Evolutionary conservation across 1,284 basidiomycete genomes (phyloP), one percentile per base, ranked within the genome.

Genomic region (Limonomyces culmigenus): DNA sequence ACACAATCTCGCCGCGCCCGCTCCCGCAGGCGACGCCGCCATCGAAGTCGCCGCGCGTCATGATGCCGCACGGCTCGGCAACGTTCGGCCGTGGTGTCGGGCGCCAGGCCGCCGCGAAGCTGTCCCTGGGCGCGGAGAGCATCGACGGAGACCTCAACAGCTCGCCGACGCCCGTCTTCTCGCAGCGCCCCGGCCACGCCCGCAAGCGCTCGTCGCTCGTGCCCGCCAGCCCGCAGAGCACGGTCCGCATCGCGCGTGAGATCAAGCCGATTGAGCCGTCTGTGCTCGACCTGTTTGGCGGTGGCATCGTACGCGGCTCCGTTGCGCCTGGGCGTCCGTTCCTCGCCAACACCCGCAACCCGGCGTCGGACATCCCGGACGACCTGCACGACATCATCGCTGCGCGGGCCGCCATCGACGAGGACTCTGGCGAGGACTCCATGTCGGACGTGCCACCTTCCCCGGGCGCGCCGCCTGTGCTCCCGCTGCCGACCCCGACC

Each of bases 291-390:
- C n/a, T n/a, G n/a, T n/a, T n/a, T n/a, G n/a, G 59, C 50, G 53
- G 57, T 20, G 74, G 73, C 1, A 78, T 75, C 0, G 63, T 80
- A 56, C 74, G 74, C 6, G 67, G 67, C 1, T 70, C 67, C 0
- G 59, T 66, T 34, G 57, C 56, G 2, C 59, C 59, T 11, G 59
- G 50, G 13, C 60, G 63, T 29, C 48, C 52, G 1, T 60, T 61
- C 37, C 50, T 63, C 12, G 43, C 65, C 4, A 63, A 74, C 30
- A 60, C 55, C 3, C 67, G 67, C 6, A 71, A 78, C 47, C 71
- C 67, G 0, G 72, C 81, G 45, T 78, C 71, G 1, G 81, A 85
- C 44, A 75, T 85, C 19, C 78, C 80, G 0, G 67, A 77, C 33
- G 80, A 85, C 49, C 51, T 85, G 35, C 71, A 72, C 43, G 59